phyloP scores from a whole-genome alignment of 441 rosid species.

The Isatis lusitanica region DNA sequence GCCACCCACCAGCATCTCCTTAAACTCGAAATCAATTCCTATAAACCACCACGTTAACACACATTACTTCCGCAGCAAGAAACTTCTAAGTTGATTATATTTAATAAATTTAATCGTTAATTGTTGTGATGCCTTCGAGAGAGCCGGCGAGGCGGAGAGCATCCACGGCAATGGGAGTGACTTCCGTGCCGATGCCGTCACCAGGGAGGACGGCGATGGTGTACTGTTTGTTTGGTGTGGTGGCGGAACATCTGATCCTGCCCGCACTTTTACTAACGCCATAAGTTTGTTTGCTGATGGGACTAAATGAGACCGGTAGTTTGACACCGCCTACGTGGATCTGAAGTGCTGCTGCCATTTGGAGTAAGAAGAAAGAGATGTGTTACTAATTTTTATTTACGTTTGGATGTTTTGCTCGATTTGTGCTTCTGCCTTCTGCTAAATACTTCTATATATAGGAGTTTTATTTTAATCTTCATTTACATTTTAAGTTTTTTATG shows the following conservation, averaged over 20 bases:
- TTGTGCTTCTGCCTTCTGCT: background rate
- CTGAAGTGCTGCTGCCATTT: background rate
- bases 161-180: background rate
- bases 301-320: background rate
- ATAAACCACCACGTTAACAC: background rate
- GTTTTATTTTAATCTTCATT: background rate
- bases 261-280: background rate
- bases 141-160: slow-evolving; percentile 6
- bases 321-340: background rate
- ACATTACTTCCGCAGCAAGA: background rate
- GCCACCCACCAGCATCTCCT: background rate
- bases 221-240: background rate
- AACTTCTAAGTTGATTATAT: background rate
- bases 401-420: background rate
- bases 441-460: background rate
- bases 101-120: background rate
- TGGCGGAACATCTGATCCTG: background rate
- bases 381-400: background rate
- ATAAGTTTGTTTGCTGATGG: background rate
- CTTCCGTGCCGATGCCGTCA: background rate
- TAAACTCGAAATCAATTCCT: background rate
- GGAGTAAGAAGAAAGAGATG: background rate
- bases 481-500: background rate
- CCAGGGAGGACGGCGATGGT: background rate
- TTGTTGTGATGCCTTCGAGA: background rate